A percentile compares a stretch with the other conserved stretches of the same genome.
These are phyloP conservation scores for Biscogniauxia mediterranea DNA, from an alignment of 2,329 filamentous ascomycete genomes.

Conservation along the genomic window DNA sequence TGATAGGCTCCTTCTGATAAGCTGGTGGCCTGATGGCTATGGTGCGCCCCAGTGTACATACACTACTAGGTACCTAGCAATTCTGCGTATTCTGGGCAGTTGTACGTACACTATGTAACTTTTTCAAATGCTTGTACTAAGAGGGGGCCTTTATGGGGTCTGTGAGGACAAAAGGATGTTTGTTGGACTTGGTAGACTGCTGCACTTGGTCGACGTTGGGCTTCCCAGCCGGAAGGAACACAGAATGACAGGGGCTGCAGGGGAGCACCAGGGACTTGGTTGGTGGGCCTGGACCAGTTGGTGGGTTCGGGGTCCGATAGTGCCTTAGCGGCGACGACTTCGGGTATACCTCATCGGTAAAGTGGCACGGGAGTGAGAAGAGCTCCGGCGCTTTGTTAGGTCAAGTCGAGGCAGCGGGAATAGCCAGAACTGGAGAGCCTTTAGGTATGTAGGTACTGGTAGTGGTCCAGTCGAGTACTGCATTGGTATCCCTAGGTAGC, in stretches of 20 bases:
- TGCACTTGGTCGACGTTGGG: background rate
- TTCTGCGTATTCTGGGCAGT: too few species aligned
- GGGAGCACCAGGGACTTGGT: background rate
- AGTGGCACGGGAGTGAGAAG: background rate
- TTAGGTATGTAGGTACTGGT: too few species aligned
- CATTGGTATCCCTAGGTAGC: too few species aligned
- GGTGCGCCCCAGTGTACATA: background rate
- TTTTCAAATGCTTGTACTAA: too few species aligned
- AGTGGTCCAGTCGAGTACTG: too few species aligned
- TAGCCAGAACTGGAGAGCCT: background rate
- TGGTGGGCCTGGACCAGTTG: background rate
- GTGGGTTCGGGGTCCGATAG: background rate
- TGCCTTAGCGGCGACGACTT: background rate
- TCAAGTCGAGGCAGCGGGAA: background rate
- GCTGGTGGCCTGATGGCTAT: background rate
- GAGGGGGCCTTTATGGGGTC: background rate
- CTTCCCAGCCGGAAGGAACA: background rate
- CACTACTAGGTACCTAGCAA: too few species aligned
- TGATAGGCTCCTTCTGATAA: background rate
- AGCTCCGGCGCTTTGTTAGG: background rate
- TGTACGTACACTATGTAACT: background rate
- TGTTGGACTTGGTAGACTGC: background rate
- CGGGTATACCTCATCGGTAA: background rate
- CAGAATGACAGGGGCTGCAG: background rate
- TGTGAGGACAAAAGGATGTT: background rate